Base-by-base conservation (phyloP, 176 grass and related monocot species). In the Otatea glauca region DNA sequence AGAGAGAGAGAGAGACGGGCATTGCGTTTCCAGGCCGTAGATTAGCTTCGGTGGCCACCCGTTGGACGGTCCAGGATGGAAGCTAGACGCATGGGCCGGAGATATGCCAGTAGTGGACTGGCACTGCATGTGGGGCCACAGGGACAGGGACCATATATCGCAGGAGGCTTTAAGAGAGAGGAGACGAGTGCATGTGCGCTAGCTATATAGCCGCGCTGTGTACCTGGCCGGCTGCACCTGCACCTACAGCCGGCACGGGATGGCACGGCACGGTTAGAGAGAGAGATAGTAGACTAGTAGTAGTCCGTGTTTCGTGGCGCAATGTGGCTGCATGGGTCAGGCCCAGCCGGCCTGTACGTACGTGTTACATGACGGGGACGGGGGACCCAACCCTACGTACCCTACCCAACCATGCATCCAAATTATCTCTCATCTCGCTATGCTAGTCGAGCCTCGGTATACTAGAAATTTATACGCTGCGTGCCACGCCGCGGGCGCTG, bases 281-380 rank as follows among this genome's bases (percentile, higher is more conserved):
- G 27, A 7, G 63, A 68, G 14, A 42, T n/a, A n/a, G n/a, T n/a
- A n/a, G n/a, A n/a, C n/a, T n/a, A 18, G 85, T 44, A 68, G 77
- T 68, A 68, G 77, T 68, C 85, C 85, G 85, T 58, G 69, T 87
- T 87, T 76, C 25, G 78, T 78, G 85, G 85, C 86, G 84, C 74
- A 17, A 83, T 39, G 85, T 68, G 77, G 70, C 70, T 75, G 70
- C 17, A 39, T 3, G 20, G 48, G 47, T n/a, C 25, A 50, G 48
- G 16, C 1, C 35, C 5, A 7, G 18, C 55, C 13, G 21, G 72
- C 17, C 49, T 55, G 49, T 13, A n/a, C 72, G 72, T 15, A 55
- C 18, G 32, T 39, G 62, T 18, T 15, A 55, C 18, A 18, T 56
- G 62, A 82, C 56, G 37, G 81, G 80, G 68, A 62, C 80, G 42